Conservation (phyloP, 2,329 filamentous ascomycete species). For the Diaporthe nobilis region DNA sequence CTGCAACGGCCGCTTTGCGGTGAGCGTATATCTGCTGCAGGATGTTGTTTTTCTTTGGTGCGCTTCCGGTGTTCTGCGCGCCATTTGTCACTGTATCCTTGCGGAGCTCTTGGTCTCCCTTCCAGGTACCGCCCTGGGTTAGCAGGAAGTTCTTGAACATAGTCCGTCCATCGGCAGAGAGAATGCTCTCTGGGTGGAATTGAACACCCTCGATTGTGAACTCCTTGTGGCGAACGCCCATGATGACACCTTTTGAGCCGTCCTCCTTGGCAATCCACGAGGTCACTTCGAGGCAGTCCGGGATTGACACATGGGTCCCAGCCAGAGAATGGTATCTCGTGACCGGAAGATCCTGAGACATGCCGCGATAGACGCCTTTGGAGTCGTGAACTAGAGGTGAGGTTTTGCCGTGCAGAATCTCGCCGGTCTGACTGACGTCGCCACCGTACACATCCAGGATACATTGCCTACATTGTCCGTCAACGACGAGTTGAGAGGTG, state of each 20-base stretch:
- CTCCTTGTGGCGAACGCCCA: constrained; percentile 95
- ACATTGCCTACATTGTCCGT: constrained; percentile 76
- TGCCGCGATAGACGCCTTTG: constrained; percentile 90
- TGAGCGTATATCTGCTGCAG: constrained; percentile 91
- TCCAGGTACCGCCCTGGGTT: constrained; percentile 93
- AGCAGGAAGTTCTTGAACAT: constrained; percentile 95
- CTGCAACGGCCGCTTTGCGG: constrained; percentile 80
- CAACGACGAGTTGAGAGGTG: constrained; percentile 41
- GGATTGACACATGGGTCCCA: constrained; percentile 89
- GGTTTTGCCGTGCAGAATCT: constrained; percentile 98
- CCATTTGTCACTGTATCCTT: constrained; percentile 54
- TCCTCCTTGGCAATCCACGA: constrained; percentile 88
- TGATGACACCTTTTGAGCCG: constrained; percentile 88
- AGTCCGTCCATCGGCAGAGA: constrained; percentile 87
- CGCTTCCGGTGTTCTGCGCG: background rate
- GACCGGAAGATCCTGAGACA: constrained; percentile 85
- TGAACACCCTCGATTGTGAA: constrained; percentile 95
- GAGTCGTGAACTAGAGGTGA: constrained; percentile 90
- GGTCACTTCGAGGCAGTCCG: constrained; percentile 87
- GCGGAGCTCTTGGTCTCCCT: constrained; percentile 77
- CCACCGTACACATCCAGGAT: constrained; percentile 96
- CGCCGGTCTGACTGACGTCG: constrained; percentile 90
- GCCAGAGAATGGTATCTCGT: constrained; percentile 97
- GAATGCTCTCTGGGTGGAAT: constrained; percentile 97
- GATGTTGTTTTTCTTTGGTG: constrained; percentile 78